A percentile compares a stretch with the other conserved stretches of the same genome.
Evolutionary conservation across 106 monocot genomes (phyloP).

Genomic region (Dioscorea zingiberensis): DNA sequence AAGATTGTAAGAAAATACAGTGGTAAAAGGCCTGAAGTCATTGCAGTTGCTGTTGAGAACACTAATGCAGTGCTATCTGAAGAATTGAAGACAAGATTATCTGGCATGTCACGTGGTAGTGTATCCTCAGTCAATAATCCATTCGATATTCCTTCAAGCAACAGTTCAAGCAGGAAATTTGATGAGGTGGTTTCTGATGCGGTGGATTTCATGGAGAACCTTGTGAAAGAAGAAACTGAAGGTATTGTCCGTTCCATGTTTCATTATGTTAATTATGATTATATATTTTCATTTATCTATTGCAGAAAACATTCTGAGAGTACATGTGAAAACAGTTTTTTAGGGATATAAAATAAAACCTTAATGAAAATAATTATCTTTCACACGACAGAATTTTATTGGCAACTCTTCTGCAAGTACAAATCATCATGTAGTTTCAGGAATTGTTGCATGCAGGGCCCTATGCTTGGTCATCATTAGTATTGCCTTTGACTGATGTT

Average conservation of each 20-base stretch:
- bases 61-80: slow-evolving; percentile 49
- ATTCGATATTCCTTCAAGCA: too few species aligned
- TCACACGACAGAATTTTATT: too few species aligned
- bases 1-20: slow-evolving; percentile 94
- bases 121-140: slow-evolving; percentile 25
- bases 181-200: slow-evolving; percentile 16
- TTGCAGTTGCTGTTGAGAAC: slow-evolving; percentile 82
- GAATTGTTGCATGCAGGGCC: too few species aligned
- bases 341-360: not conserved
- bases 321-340: not conserved
- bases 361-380: not conserved
- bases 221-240: slow-evolving; percentile 14
- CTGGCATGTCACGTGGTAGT: slow-evolving; percentile 37
- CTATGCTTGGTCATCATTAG: not conserved
- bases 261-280: not conserved
- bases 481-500: not conserved
- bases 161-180: slow-evolving; percentile 11
- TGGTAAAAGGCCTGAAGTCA: slow-evolving; percentile 89
- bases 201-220: slow-evolving; percentile 7
- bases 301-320: not conserved
- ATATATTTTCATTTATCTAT: not conserved
- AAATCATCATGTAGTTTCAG: not conserved
- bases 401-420: not conserved
- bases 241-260: slow-evolving; percentile 17
- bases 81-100: slow-evolving; percentile 43